Conservation (phyloP, 176 grass and related monocot genomes). For the Canna indica region DNA sequence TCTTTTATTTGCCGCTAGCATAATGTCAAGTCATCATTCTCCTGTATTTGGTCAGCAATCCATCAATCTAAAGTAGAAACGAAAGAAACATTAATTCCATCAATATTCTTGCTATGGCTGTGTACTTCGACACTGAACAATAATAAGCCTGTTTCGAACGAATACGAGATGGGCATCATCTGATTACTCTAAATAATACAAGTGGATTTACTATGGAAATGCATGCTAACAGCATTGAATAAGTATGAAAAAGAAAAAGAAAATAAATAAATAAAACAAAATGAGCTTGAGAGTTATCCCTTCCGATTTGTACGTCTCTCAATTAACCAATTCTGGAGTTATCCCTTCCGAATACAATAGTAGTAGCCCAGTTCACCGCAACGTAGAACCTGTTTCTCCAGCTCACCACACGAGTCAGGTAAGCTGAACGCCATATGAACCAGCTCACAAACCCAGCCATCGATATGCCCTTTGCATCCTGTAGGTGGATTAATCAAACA, state of each 20-base stretch:
- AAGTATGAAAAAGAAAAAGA: neutral
- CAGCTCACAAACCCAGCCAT: slow-evolving; percentile 62
- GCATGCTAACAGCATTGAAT: too few species aligned
- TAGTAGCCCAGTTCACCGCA: slow-evolving; percentile 68
- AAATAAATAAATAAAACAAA: neutral
- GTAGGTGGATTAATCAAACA: neutral
- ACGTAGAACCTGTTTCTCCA: slow-evolving; percentile 93
- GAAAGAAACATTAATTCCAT: too few species aligned
- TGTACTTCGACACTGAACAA: too few species aligned
- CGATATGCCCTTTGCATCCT: slow-evolving; percentile 54
- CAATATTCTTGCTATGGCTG: too few species aligned
- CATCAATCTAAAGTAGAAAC: too few species aligned
- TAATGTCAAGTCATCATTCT: too few species aligned
- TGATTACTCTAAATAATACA: too few species aligned
- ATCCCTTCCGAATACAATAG: slow-evolving; percentile 67
- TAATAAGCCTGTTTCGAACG: too few species aligned
- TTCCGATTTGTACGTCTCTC: neutral
- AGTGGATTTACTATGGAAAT: too few species aligned
- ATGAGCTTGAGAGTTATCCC: neutral
- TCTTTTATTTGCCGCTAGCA: too few species aligned
- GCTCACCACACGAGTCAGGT: slow-evolving; percentile 73
- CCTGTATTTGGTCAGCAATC: too few species aligned
- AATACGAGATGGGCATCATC: too few species aligned
- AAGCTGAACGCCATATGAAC: slow-evolving; percentile 79
- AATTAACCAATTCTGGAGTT: slow-evolving; percentile 76